phyloP scores from a whole-genome alignment of 495 filamentous ascomycete genomes.

The Aspergillus haitiensis region DNA sequence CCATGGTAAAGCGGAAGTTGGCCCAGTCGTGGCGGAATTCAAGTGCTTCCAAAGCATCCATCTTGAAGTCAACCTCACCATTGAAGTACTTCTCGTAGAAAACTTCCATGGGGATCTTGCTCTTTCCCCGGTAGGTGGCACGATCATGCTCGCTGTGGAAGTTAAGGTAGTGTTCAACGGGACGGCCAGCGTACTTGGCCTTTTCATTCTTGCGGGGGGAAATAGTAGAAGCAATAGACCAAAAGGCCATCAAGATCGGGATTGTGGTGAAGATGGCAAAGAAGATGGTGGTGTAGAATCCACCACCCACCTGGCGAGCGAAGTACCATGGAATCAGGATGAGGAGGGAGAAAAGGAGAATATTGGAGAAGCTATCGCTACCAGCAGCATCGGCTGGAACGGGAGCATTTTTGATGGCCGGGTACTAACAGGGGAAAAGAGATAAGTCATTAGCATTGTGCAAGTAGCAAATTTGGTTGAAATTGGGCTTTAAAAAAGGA shows the following conservation, averaged over 20 bases:
- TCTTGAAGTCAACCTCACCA: slow-evolving; percentile 63
- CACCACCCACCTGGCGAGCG: slow-evolving; percentile 53
- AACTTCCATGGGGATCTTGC: slow-evolving; percentile 64
- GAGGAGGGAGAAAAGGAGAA: slow-evolving; percentile 52
- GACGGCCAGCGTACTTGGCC: slow-evolving; percentile 58
- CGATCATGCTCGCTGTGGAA: slow-evolving; percentile 60
- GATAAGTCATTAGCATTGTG: neutral
- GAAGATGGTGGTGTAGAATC: slow-evolving; percentile 58
- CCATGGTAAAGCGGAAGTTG: slow-evolving; percentile 65
- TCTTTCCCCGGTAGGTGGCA: slow-evolving; percentile 58
- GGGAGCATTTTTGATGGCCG: slow-evolving; percentile 63
- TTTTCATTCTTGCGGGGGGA: slow-evolving; percentile 65
- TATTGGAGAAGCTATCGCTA: slow-evolving; percentile 58
- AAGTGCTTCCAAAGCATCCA: slow-evolving; percentile 58
- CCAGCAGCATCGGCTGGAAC: slow-evolving; percentile 59
- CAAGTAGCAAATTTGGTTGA: neutral
- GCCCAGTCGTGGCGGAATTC: slow-evolving; percentile 71
- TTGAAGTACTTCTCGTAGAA: slow-evolving; percentile 70
- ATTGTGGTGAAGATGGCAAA: slow-evolving; percentile 55
- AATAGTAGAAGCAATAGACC: slow-evolving; percentile 56
- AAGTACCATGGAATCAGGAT: slow-evolving; percentile 52
- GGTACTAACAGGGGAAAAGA: slow-evolving; percentile 44
- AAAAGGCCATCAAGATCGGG: slow-evolving; percentile 59
- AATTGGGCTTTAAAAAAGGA: neutral
- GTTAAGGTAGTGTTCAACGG: slow-evolving; percentile 63